A percentile compares a stretch with the other conserved stretches of the same genome.
phyloP scores from a whole-genome alignment of 768 basidiomycete genomes.

The Suillus decipiens region DNA sequence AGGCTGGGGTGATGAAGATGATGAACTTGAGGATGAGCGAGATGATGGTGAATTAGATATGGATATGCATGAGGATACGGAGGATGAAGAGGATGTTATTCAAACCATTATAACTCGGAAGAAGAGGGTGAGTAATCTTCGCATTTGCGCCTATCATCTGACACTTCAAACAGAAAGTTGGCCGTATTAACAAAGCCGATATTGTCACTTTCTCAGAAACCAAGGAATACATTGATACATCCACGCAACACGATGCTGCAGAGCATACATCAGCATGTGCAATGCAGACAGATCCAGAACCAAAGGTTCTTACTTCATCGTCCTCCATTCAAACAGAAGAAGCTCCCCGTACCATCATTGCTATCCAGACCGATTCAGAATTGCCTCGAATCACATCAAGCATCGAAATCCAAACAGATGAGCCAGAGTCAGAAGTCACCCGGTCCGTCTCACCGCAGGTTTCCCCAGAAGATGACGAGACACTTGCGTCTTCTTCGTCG shows the following conservation, averaged over 20 bases:
- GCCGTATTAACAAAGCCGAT: slow-evolving; percentile 53
- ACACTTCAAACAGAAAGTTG: slow-evolving; percentile 55
- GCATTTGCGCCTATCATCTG: slow-evolving; percentile 11
- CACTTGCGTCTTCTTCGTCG: slow-evolving; percentile 72
- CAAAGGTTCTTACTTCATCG: slow-evolving; percentile 45
- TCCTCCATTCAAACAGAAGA: slow-evolving; percentile 61
- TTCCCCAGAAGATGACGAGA: slow-evolving; percentile 44
- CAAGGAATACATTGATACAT: slow-evolving; percentile 77
- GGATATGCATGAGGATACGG: slow-evolving; percentile 55
- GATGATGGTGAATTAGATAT: slow-evolving; percentile 33
- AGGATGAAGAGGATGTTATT: slow-evolving; percentile 66
- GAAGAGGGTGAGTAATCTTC: slow-evolving; percentile 55
- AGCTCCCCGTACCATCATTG: slow-evolving; percentile 22
- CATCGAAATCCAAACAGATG: slow-evolving; percentile 68
- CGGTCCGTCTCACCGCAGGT: slow-evolving; percentile 46
- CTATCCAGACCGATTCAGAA: slow-evolving; percentile 43
- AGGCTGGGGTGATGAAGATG: slow-evolving; percentile 44
- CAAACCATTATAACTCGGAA: slow-evolving; percentile 89
- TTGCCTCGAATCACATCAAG: slow-evolving; percentile 39
- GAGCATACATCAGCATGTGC: slow-evolving; percentile 48
- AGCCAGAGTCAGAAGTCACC: slow-evolving; percentile 28
- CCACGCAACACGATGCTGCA: slow-evolving; percentile 66
- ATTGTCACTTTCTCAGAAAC: slow-evolving; percentile 53
- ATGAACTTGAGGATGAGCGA: slow-evolving; percentile 39
- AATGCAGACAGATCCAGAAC: slow-evolving; percentile 66